Percentiles rank a stretch among this genome's conserved stretches.
Conservation (phyloP, 2,329 filamentous ascomycete species). For the Aspergillus puulaauensis region DNA sequence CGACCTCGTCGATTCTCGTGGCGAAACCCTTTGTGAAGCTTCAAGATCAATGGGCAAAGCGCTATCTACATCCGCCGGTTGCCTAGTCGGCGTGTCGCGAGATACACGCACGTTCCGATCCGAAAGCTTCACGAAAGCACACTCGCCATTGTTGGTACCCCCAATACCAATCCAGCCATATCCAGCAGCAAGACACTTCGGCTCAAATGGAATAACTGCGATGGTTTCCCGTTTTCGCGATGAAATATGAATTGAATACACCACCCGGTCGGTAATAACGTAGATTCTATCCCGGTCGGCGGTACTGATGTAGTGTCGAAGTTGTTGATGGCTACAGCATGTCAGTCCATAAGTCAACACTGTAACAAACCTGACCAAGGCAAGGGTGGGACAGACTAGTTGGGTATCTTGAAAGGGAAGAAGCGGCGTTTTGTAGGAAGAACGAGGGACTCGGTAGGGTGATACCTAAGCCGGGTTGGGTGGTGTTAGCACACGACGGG, state of each 20-base stretch:
- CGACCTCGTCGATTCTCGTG: constrained; percentile 21
- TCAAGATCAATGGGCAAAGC: constrained; percentile 55
- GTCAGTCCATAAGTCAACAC: constrained; percentile 15
- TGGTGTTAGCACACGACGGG: constrained; percentile 15
- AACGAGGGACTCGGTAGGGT: constrained; percentile 66
- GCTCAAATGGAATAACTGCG: constrained; percentile 67
- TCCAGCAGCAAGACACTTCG: constrained; percentile 84
- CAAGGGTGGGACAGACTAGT: constrained; percentile 54
- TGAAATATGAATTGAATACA: constrained; percentile 68
- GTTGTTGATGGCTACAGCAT: constrained; percentile 44
- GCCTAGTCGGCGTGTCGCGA: constrained; percentile 37
- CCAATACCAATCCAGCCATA: constrained; percentile 89
- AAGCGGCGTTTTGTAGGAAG: constrained; percentile 62
- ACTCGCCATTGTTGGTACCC: constrained; percentile 79
- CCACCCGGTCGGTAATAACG: constrained; percentile 76
- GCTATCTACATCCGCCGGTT: constrained; percentile 54
- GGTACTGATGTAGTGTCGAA: constrained; percentile 85
- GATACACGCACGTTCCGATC: constrained; percentile 37
- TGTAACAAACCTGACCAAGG: background rate
- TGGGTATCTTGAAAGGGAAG: constrained; percentile 66
- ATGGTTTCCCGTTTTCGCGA: constrained; percentile 71
- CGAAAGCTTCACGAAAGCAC: constrained; percentile 70
- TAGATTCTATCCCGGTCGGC: constrained; percentile 76
- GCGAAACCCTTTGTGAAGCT: constrained; percentile 24
- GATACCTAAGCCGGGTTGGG: constrained; percentile 49